A percentile compares a stretch with the other conserved stretches of the same genome.
phyloP scores from a whole-genome alignment of 495 filamentous ascomycete species.

The Hypoxylon lienhwacheense region DNA sequence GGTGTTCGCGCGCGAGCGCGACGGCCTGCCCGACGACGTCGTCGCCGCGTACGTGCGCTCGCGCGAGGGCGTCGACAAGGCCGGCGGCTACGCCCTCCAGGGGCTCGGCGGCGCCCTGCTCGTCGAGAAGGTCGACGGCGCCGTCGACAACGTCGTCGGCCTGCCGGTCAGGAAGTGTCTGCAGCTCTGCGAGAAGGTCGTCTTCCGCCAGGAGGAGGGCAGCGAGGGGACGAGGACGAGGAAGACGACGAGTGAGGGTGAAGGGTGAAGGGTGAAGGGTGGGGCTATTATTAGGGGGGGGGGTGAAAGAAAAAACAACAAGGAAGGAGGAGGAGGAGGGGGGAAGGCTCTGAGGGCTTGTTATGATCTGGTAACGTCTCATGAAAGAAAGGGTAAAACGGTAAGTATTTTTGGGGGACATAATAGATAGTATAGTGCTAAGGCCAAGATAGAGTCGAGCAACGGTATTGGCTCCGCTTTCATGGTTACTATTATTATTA shows the following conservation, averaged over 20 bases:
- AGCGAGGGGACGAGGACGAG: slow-evolving; percentile 41
- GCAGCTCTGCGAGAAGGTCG: slow-evolving; percentile 80
- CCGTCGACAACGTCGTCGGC: slow-evolving; percentile 95
- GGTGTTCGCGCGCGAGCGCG: slow-evolving; percentile 69
- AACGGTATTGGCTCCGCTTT: too few species aligned
- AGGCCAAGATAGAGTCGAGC: too few species aligned
- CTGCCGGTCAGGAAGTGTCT: slow-evolving; percentile 80
- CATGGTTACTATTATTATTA: too few species aligned
- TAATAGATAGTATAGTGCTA: too few species aligned
- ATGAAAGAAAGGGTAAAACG: too few species aligned
- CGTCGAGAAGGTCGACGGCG: slow-evolving; percentile 85
- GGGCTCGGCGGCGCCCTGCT: slow-evolving; percentile 78
- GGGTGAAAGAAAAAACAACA: neutral
- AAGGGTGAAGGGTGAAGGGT: neutral
- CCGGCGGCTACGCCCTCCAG: slow-evolving; percentile 93
- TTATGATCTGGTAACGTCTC: too few species aligned
- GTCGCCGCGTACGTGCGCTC: slow-evolving; percentile 86
- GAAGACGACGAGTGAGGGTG: slow-evolving; percentile 42
- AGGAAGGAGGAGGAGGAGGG: too few species aligned
- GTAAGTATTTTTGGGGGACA: too few species aligned
- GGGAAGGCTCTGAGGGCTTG: too few species aligned
- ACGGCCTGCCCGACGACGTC: slow-evolving; percentile 67
- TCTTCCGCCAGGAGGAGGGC: slow-evolving; percentile 55
- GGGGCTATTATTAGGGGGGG: neutral
- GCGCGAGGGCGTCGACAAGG: slow-evolving; percentile 93